Conservation (phyloP, 2,329 filamentous ascomycete species). For the Emericellopsis cladophorae region DNA sequence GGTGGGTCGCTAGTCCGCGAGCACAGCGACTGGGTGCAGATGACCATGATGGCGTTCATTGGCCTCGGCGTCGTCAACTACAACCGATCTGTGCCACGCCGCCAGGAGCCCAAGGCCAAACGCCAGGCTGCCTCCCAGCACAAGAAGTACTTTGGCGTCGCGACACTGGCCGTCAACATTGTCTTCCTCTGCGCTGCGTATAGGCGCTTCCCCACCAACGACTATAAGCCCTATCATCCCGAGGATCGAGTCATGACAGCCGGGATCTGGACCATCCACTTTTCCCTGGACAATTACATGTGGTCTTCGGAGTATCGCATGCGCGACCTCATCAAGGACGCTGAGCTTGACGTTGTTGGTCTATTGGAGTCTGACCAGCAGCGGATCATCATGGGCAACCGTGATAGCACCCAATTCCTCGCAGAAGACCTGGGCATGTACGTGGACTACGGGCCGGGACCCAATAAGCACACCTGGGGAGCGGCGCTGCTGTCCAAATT, state of each 20-base stretch:
- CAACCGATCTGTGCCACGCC: slow-evolving; percentile 33
- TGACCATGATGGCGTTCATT: slow-evolving; percentile 69
- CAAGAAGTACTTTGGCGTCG: slow-evolving; percentile 37
- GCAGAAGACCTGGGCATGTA: slow-evolving; percentile 98
- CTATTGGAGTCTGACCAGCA: slow-evolving; percentile 87
- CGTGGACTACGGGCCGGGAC: slow-evolving; percentile 90
- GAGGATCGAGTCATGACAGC: slow-evolving; percentile 82
- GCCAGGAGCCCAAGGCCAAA: slow-evolving; percentile 13
- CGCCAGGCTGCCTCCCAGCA: slow-evolving; percentile 24
- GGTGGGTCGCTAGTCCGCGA: slow-evolving; percentile 87
- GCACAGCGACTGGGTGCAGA: slow-evolving; percentile 93
- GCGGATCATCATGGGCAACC: slow-evolving; percentile 98
- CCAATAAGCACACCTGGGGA: slow-evolving; percentile 99
- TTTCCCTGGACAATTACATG: slow-evolving; percentile 96
- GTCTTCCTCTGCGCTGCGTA: slow-evolving; percentile 73
- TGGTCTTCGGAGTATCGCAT: slow-evolving; percentile 94
- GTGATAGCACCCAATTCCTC: slow-evolving; percentile 87
- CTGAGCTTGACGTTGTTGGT: slow-evolving; percentile 97
- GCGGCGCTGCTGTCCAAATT: slow-evolving; percentile 89
- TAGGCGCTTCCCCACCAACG: slow-evolving; percentile 80
- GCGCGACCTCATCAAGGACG: slow-evolving; percentile 77
- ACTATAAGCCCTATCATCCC: slow-evolving; percentile 82
- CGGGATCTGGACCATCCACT: slow-evolving; percentile 98
- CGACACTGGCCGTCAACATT: slow-evolving; percentile 65
- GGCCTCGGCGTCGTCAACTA: slow-evolving; percentile 75